Percentiles rank a stretch among this genome's conserved stretches.
phyloP scores from a whole-genome alignment of 176 grass and related monocot species.

The Hsuehochloa calcarea region DNA sequence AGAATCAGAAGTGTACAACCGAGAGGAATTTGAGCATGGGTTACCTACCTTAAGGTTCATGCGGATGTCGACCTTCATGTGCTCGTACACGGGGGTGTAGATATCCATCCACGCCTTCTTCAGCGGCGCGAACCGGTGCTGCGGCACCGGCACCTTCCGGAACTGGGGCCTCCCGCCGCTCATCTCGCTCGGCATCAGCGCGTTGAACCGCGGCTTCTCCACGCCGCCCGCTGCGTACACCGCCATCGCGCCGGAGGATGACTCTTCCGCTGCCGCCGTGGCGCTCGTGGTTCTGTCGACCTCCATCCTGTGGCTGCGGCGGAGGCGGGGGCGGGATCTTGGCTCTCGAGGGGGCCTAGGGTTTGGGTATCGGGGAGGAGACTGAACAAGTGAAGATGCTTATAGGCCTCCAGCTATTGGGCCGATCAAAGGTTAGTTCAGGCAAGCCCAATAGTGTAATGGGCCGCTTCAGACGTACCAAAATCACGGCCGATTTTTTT shows the following conservation, averaged over 20 bases:
- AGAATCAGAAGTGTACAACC: neutral
- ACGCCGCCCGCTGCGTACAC: conserved; percentile 17
- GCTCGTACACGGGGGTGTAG: conserved; percentile 65
- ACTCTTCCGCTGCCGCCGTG: neutral
- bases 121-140: conserved; percentile 59
- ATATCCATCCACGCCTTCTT: conserved; percentile 79
- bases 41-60: conserved; percentile 85
- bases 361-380: neutral
- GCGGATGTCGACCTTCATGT: conserved; percentile 87
- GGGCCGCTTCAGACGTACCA: neutral
- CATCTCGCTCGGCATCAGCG: conserved; percentile 71
- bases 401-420: neutral
- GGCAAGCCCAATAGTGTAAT: neutral
- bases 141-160: conserved; percentile 64
- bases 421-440: neutral
- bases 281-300: conserved; percentile 10
- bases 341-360: neutral
- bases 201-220: conserved; percentile 50
- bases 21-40: neutral
- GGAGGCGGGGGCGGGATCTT: no score
- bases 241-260: conserved; percentile 25
- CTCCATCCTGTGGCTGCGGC: conserved; percentile 13
- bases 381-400: neutral
- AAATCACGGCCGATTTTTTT: neutral
- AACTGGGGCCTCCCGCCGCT: conserved; percentile 58